phyloP scores from a whole-genome alignment of 768 basidiomycete genomes.

The Nidularia sp. region DNA sequence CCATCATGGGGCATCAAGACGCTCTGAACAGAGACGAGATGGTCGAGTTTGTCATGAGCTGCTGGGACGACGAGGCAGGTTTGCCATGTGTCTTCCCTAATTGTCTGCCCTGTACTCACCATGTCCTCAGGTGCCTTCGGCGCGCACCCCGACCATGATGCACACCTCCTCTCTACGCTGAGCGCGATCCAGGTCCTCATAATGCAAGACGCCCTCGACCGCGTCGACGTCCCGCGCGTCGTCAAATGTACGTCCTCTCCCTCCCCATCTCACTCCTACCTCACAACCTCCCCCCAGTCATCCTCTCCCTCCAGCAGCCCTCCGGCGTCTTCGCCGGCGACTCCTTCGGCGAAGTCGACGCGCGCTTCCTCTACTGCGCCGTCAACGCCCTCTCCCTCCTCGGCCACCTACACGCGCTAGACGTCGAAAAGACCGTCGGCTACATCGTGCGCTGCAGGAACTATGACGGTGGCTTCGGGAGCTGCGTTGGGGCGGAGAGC shows the following conservation, averaged over 20 bases:
- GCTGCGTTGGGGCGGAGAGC: constrained; percentile 79
- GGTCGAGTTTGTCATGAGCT: constrained; percentile 87
- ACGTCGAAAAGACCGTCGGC: constrained; percentile 59
- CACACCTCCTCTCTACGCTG: constrained; percentile 80
- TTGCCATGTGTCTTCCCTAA: not conserved
- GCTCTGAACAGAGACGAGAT: constrained; percentile 81
- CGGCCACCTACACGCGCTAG: constrained; percentile 65
- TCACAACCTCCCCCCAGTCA: constrained; percentile 45
- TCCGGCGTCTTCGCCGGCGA: constrained; percentile 92
- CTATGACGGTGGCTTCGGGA: constrained; percentile 96
- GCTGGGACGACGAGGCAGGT: constrained; percentile 93
- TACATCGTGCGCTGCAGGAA: constrained; percentile 82
- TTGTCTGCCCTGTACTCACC: too few species aligned
- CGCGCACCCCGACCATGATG: constrained; percentile 91
- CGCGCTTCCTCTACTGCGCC: constrained; percentile 89
- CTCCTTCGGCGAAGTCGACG: constrained; percentile 86
- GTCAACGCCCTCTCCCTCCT: constrained; percentile 79
- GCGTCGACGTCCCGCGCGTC: constrained; percentile 66
- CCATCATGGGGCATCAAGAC: constrained; percentile 72
- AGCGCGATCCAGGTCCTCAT: constrained; percentile 91
- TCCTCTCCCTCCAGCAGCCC: constrained; percentile 78
- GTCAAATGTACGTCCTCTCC: constrained; percentile 57
- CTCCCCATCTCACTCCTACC: not conserved
- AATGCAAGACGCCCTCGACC: constrained; percentile 78
- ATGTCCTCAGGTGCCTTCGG: constrained; percentile 74